phyloP scores from a whole-genome alignment of 2,329 filamentous ascomycete species.

The Didymella arachidicola region DNA sequence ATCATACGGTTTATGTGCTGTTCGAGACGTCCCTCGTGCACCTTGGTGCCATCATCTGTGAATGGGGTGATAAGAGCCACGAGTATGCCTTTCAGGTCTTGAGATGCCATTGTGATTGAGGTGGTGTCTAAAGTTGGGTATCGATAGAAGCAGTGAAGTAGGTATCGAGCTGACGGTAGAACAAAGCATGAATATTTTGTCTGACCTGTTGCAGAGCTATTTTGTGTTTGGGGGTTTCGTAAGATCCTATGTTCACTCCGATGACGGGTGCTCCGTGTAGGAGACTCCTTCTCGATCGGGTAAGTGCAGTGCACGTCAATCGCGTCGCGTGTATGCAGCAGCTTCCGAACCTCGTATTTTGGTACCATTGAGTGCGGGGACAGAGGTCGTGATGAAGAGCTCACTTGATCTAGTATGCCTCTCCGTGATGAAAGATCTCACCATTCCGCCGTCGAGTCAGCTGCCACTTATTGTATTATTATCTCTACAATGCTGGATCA shows the following conservation, averaged over 20 bases:
- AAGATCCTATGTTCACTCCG: conserved; percentile 6
- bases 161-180: neutral
- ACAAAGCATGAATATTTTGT: neutral
- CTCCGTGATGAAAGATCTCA: conserved; percentile 6
- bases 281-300: conserved; percentile 16
- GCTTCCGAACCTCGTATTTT: conserved; percentile 4
- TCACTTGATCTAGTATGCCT: conserved; percentile 16
- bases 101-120: conserved; percentile 20
- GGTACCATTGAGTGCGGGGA: neutral
- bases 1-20: conserved; percentile 58
- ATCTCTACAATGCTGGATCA: conserved; percentile 2
- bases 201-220: conserved; percentile 1
- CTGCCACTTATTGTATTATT: neutral
- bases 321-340: neutral
- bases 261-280: conserved; percentile 4
- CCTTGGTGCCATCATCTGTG: conserved; percentile 52
- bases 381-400: neutral
- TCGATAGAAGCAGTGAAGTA: neutral
- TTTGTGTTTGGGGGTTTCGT: conserved; percentile 11
- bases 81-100: conserved; percentile 53
- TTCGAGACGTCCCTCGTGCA: conserved; percentile 53
- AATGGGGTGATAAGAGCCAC: conserved; percentile 61
- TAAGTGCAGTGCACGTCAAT: conserved; percentile 11
- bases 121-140: neutral
- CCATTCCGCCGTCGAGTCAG: conserved; percentile 3